Evolutionary conservation across 1,284 basidiomycete genomes (phyloP).

Genomic region (Ceratobasidium papillatum): DNA sequence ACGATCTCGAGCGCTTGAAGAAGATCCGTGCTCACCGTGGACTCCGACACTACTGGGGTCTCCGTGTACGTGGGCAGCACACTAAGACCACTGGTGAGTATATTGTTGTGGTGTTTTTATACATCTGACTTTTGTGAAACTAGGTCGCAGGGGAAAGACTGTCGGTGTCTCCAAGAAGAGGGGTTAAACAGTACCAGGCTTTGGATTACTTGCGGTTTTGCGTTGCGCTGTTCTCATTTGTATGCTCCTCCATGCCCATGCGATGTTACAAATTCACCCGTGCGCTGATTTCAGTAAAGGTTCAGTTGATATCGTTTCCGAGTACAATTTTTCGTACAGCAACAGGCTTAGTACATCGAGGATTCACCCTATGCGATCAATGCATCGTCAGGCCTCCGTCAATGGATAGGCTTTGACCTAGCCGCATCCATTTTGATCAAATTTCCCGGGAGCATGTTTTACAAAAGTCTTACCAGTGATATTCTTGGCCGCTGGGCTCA

Average conservation of each 20-base stretch:
- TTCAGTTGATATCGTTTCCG: background rate
- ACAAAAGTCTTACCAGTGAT: slow-evolving; percentile 22
- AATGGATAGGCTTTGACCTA: slow-evolving; percentile 23
- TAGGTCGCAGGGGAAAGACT: slow-evolving; percentile 89
- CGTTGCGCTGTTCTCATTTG: slow-evolving; percentile 23
- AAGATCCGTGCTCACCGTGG: slow-evolving; percentile 99
- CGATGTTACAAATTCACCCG: slow-evolving; percentile 14
- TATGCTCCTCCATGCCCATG: slow-evolving; percentile 34
- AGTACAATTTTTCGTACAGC: background rate
- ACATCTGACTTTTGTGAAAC: background rate
- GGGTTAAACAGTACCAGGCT: slow-evolving; percentile 61
- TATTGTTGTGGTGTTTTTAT: background rate
- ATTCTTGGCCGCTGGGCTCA: slow-evolving; percentile 22
- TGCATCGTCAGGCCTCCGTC: slow-evolving; percentile 25
- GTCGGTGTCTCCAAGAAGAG: slow-evolving; percentile 95
- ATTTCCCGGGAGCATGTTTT: background rate
- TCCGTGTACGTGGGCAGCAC: slow-evolving; percentile 97
- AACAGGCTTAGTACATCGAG: background rate
- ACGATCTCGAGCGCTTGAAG: slow-evolving; percentile 98
- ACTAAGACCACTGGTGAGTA: slow-evolving; percentile 95
- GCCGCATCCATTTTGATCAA: background rate
- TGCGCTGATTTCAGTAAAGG: background rate
- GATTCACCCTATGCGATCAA: background rate
- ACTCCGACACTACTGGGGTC: slow-evolving; percentile 96
- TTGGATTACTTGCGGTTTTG: slow-evolving; percentile 40